Evolutionary conservation across 208 protist genomes (phyloP).

Genomic region (Wallacemonas sp.): DNA sequence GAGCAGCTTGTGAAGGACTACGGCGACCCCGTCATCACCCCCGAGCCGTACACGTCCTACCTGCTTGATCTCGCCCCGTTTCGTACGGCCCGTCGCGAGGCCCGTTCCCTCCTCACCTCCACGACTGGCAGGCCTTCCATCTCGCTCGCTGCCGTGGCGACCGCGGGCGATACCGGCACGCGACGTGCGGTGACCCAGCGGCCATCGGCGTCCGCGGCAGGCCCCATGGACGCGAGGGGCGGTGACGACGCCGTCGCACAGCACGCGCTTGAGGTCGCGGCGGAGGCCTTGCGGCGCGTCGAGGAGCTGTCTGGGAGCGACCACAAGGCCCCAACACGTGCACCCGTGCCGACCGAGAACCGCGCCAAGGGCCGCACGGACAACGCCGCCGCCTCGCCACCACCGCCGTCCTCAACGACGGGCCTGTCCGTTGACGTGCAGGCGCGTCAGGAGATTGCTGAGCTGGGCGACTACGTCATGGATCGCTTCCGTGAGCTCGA

Average conservation of each 20-base stretch:
- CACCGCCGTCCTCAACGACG: background rate
- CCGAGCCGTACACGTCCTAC: constrained; percentile 74
- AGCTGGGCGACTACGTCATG: constrained; percentile 71
- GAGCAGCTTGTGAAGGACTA: constrained; percentile 61
- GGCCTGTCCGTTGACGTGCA: constrained; percentile 65
- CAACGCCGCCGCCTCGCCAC: background rate
- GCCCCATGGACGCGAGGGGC: constrained; percentile 23
- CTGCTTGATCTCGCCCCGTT: constrained; percentile 75
- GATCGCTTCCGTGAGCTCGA: constrained; percentile 67
- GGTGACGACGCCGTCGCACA: constrained; percentile 1
- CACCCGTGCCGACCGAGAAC: constrained; percentile 7
- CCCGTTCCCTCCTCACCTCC: constrained; percentile 29
- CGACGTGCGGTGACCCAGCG: constrained; percentile 9
- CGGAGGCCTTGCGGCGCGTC: constrained; percentile 30
- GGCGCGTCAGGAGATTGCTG: constrained; percentile 71
- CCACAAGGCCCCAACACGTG: no score
- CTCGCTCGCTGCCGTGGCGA: constrained; percentile 2
- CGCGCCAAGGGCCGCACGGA: background rate
- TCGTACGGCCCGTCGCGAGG: constrained; percentile 59
- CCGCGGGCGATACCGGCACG: constrained; percentile 13
- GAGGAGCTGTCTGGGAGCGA: constrained; percentile 26
- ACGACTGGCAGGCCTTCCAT: constrained; percentile 15
- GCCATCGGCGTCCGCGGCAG: constrained; percentile 20
- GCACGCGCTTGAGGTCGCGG: constrained; percentile 27
- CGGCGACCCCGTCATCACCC: constrained; percentile 79